These are phyloP conservation scores for Wickerhamomyces canadensis DNA, from an alignment of 805 yeast genomes.

Conservation along the genomic window DNA sequence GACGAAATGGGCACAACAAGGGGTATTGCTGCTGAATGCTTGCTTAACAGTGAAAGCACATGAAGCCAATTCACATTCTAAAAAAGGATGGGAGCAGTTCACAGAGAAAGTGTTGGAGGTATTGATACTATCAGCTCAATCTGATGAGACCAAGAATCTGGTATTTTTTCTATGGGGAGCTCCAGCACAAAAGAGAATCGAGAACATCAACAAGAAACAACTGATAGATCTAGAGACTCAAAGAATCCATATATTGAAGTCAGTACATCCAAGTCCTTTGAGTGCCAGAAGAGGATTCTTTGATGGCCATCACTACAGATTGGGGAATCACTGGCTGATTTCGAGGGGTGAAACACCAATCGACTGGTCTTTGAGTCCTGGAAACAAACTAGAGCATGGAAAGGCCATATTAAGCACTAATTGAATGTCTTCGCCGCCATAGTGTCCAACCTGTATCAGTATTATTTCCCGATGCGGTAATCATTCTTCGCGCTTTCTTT, in stretches of 20 bases:
- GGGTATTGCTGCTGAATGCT: conserved; percentile 83
- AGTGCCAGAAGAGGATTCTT: conserved; percentile 89
- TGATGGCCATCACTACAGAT: conserved; percentile 64
- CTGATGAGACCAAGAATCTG: conserved; percentile 7
- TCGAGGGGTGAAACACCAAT: conserved; percentile 38
- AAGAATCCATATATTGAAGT: conserved; percentile 44
- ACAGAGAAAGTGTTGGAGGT: conserved; percentile 65
- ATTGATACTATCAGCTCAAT: conserved; percentile 40
- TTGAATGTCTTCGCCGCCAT: too few species aligned
- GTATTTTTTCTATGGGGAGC: conserved; percentile 32
- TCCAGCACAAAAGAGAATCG: conserved; percentile 36
- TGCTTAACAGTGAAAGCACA: conserved; percentile 90
- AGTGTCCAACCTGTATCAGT: too few species aligned
- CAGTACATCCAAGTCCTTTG: conserved; percentile 94
- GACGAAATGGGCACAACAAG: conserved; percentile 80
- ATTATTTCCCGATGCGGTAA: background rate
- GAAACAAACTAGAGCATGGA: conserved; percentile 8
- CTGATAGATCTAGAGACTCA: conserved; percentile 27
- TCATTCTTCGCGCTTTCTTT: too few species aligned
- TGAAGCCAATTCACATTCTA: conserved; percentile 87
- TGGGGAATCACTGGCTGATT: conserved; percentile 73
- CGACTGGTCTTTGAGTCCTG: conserved; percentile 56
- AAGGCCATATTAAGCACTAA: too few species aligned
- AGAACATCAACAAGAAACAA: conserved; percentile 17
- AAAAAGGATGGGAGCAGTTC: conserved; percentile 87